These are phyloP conservation scores for Periconia sp. DNA, from an alignment of 2,329 filamentous ascomycete species.

Conservation along the genomic window DNA sequence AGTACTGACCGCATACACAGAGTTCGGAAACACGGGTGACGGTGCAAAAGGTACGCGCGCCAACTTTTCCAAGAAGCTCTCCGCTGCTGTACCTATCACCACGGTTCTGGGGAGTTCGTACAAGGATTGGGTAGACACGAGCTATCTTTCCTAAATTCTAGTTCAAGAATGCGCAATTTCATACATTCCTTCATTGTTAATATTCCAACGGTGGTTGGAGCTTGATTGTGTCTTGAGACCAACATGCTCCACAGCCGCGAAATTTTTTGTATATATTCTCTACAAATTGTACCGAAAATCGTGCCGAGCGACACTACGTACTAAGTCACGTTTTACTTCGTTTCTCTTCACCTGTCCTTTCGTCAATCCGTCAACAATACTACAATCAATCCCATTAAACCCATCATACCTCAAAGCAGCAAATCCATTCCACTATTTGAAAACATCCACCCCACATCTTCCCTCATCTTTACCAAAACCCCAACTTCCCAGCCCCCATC, in stretches of 20 bases:
- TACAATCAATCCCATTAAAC: too few species aligned
- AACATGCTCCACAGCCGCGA: neutral
- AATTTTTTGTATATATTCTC: neutral
- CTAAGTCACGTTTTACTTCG: too few species aligned
- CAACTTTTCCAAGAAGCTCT: slow-evolving; percentile 49
- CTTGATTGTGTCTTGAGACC: too few species aligned
- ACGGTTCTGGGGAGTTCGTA: slow-evolving; percentile 48
- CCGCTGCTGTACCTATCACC: slow-evolving; percentile 45
- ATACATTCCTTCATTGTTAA: too few species aligned
- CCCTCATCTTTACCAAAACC: too few species aligned
- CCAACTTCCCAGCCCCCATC: too few species aligned
- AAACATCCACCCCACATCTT: too few species aligned
- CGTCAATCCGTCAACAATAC: too few species aligned
- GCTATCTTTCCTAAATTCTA: slow-evolving; percentile 19
- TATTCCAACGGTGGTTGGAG: too few species aligned
- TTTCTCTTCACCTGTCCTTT: too few species aligned
- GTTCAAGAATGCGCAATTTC: neutral
- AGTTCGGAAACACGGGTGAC: slow-evolving; percentile 61
- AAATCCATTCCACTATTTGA: too few species aligned
- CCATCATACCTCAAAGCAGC: too few species aligned
- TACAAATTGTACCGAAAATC: neutral
- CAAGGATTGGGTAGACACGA: slow-evolving; percentile 32
- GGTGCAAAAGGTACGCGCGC: slow-evolving; percentile 59
- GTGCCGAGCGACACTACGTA: neutral
- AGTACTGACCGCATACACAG: slow-evolving; percentile 23